These are phyloP conservation scores for Pythium dissimile DNA, from an alignment of 352 stramenopile species.

Conservation along the genomic window DNA sequence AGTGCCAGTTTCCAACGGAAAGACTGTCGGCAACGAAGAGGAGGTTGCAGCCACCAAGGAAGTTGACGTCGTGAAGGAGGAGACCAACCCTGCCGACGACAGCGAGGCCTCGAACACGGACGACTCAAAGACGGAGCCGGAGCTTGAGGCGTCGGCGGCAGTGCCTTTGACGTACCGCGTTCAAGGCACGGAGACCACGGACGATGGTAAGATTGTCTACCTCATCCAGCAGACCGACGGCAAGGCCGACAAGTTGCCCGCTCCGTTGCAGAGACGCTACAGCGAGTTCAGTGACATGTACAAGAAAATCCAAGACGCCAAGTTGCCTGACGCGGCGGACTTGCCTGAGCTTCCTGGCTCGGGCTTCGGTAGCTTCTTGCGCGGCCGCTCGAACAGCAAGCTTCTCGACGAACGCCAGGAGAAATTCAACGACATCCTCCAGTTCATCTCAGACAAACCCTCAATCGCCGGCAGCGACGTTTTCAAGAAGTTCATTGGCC, in stretches of 20 bases:
- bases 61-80: neutral
- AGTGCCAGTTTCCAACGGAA: neutral
- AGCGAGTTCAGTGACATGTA: conserved; percentile 54
- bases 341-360: conserved; percentile 36
- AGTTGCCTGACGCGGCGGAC: conserved; percentile 24
- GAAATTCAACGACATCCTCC: conserved; percentile 43
- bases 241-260: conserved; percentile 27
- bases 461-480: conserved; percentile 35
- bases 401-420: conserved; percentile 39
- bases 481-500: conserved; percentile 42
- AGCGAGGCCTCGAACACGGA: conserved; percentile 9
- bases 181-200: conserved; percentile 35
- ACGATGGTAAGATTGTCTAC: conserved; percentile 50
- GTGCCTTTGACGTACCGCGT: conserved; percentile 29
- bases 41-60: neutral
- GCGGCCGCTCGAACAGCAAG: conserved; percentile 40
- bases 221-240: conserved; percentile 37
- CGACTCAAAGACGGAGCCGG: conserved; percentile 9
- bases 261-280: conserved; percentile 39
- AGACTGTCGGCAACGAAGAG: neutral
- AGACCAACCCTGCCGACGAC: conserved; percentile 1
- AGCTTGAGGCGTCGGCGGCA: conserved; percentile 4
- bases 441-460: conserved; percentile 39
- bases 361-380: conserved; percentile 43
- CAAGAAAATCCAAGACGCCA: conserved; percentile 31